Evolutionary conservation across 2,329 filamentous ascomycete species (phyloP), one percentile per base, ranked within the genome.

Genomic region (Fusarium incarnatum): DNA sequence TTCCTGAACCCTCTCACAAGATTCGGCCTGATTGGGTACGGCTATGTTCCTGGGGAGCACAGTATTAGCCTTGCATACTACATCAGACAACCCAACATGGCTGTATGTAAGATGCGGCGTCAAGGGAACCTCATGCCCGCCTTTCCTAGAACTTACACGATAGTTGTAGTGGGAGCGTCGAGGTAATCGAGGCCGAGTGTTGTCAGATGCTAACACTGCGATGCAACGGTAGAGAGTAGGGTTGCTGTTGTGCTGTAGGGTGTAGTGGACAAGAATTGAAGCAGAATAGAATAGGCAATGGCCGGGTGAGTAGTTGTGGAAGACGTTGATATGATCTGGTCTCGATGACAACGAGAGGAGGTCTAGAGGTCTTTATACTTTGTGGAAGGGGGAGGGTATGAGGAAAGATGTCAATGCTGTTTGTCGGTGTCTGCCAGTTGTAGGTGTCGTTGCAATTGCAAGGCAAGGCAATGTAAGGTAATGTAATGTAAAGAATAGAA

Each of bases 41-140:
- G 59, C 49, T 60, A 61, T 60, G 47, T 70, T 65, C 59, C 69
- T 71, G 49, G 34, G 32, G 40, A 73, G 48, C 37, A 63, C 50
- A 53, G 45, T 68, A 71, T 75, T 73, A 75, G 73, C 71, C 65
- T 73, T 71, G 70, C 64, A 73, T 68, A 27, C 56, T 64, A 52
- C 55, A 56, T 63, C 56, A 45, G 48, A 68, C 52, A 62, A 50
- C 61, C 54, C 48, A 57, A 59, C 44, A 46, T 53, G 61, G 44
- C n/a, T 46, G 37, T 64, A 64, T 57, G 56, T 48, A 60, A 61
- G 66, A 53, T 60, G 47, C 47, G 46, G 46, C 48, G 34, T 53
- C 56, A 41, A 47, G 30, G 47, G 53, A 70, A 57, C 48, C 34
- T 70, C 61, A 58, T 52, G 49, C 32, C 56, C 52, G 48, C 47